Base-by-base conservation (phyloP, 257 asterid genomes). In the Thymus mandschuricus region DNA sequence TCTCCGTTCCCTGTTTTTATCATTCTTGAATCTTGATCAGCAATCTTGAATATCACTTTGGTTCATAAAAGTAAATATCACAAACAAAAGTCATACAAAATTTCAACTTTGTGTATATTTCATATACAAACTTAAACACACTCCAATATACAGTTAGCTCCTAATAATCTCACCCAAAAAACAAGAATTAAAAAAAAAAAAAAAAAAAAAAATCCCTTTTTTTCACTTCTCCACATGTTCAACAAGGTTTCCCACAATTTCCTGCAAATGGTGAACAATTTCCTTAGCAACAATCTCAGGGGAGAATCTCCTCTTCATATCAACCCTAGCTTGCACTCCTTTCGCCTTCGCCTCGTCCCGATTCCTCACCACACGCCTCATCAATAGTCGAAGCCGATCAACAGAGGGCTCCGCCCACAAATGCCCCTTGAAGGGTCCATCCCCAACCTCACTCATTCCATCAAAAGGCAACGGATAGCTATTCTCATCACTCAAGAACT, bases 331-430 rank as follows among this genome's bases (percentile, higher is more conserved):
- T 76, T 56, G 73, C 70, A 51, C 66, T 46, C 97, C 98, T 86
- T 80, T 90, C 5, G 72, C 74, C 48, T 66, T 80, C 54, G 87
- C 96, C 69, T 90, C 92, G 68, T 31, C 83, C 0, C 62, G 80
- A 68, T 90, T 72, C 64, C 76, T 58, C 80, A 80, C 27, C 3
- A 87, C 82, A 35, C 15, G 84, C 58, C 95, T 82, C 96, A 90
- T 83, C 77, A 90, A 66, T 65, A 71, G 13, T 61, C 71, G 91
- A 72, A 92, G 83, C 85, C 80, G 66, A 56, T 81, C 80, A 62
- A 63, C 86, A n/a, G 88, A 84, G 30, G 97, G 98, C 80, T 92
- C 97, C 0, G 93, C 96, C 97, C 97, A 88, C 38, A 88, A 35
- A 79, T 92, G 97, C 51, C 97, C 97, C 72, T 77, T 74, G 69